phyloP scores from a whole-genome alignment of 2,329 filamentous ascomycete genomes.

The Nothophoma quercina region DNA sequence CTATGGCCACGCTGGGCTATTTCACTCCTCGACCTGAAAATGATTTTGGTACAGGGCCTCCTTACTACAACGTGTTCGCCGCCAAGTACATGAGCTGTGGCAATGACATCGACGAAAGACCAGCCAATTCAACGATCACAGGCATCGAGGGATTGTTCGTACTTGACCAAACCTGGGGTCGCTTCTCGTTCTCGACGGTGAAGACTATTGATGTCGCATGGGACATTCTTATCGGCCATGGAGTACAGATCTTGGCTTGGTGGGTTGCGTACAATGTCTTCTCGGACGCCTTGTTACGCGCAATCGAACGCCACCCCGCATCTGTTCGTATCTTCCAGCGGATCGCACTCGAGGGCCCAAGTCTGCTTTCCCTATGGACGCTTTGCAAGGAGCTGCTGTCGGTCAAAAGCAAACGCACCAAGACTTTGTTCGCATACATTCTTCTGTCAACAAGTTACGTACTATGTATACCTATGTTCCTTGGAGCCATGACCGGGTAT shows the following conservation, averaged over 20 bases:
- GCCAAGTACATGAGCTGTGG: slow-evolving; percentile 26
- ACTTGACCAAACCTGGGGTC: slow-evolving; percentile 35
- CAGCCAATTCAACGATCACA: slow-evolving; percentile 24
- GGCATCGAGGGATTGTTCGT: slow-evolving; percentile 41
- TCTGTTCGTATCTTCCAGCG: slow-evolving; percentile 46
- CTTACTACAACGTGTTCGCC: slow-evolving; percentile 21
- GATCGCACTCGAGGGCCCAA: slow-evolving; percentile 39
- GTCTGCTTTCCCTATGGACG: slow-evolving; percentile 32
- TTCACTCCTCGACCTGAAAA: slow-evolving; percentile 3
- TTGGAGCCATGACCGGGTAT: slow-evolving; percentile 48
- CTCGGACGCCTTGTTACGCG: slow-evolving; percentile 41
- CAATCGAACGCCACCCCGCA: slow-evolving; percentile 45
- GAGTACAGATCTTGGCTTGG: slow-evolving; percentile 42
- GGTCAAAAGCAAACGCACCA: slow-evolving; percentile 31
- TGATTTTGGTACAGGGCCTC: not conserved
- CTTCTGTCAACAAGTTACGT: slow-evolving; percentile 41
- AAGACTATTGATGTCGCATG: slow-evolving; percentile 49
- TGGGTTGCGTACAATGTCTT: slow-evolving; percentile 44
- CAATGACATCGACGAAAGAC: slow-evolving; percentile 1
- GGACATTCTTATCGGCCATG: slow-evolving; percentile 46
- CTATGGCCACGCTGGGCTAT: slow-evolving; percentile 19
- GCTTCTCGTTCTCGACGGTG: slow-evolving; percentile 39
- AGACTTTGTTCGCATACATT: slow-evolving; percentile 40
- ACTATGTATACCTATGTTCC: slow-evolving; percentile 40
- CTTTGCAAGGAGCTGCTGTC: slow-evolving; percentile 36